Base-by-base conservation (phyloP, 2,329 filamentous ascomycete species). In the Epichloe hybrida region DNA sequence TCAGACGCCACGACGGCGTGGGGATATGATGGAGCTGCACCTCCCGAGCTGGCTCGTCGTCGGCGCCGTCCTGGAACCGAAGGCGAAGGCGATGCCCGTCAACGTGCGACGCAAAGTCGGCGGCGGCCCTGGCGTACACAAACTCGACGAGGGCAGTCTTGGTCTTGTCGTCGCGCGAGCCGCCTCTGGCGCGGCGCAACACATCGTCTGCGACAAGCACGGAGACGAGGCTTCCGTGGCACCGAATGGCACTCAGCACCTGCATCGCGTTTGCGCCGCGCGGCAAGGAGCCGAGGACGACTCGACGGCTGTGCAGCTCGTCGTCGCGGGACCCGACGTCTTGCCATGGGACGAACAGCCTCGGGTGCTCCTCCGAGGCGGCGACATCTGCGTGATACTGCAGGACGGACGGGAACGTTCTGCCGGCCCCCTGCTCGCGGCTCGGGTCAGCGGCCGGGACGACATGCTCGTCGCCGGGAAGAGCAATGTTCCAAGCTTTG, bases 251-350 rank as follows among this genome's bases (percentile, higher is more conserved):
- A 0, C 52, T 41, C 1, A 59, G 45, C 2, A 63, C 35, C 21
- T 64, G 62, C 2, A 53, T 17, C 0, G 51, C 12, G 0, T 43
- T 52, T 2, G 54, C 42, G 0, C 46, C 39, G 0, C 23, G 23
- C 0, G 64, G 62, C 0, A 67, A 50, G 3, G 61, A 58, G 11
- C 45, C 34, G 0, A 66, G 35, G 0, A 64, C 7, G 0, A 66
- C 54, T 0, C 61, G 57, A 0, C 63, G 61, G 8, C 57, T 59
- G 7, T 50, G 20, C 6, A 44, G 9, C 0, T 9, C 6, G 17
- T 11, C 12, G 15, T 0, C 12, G 15, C 0, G 20, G 5, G n/a
- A 2, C 1, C 17, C 31, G 5, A 2, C 1, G 38, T 12, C 17
- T 17, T n/a, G 4, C 21, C 15, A n/a, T 8, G 49, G 35, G 3